These are phyloP conservation scores for Suillus decipiens DNA, from an alignment of 768 basidiomycete genomes.

Conservation along the genomic window DNA sequence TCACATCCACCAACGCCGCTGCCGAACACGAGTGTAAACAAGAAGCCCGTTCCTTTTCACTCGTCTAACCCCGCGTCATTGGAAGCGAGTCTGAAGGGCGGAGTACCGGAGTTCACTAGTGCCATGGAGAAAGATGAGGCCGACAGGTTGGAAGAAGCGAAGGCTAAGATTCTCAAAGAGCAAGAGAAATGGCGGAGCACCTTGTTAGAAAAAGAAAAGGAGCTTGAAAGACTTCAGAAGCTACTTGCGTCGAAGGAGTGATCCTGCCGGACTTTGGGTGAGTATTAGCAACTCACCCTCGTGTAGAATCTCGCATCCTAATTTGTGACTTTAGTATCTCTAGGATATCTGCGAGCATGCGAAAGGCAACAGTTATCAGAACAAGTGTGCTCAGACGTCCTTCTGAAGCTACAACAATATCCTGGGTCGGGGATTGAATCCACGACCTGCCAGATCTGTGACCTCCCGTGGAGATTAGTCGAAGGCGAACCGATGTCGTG, in stretches of 20 bases:
- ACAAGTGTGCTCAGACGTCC: neutral
- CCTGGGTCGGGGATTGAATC: neutral
- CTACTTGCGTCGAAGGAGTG: slow-evolving; percentile 27
- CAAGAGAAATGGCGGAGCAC: slow-evolving; percentile 69
- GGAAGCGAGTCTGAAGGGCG: slow-evolving; percentile 61
- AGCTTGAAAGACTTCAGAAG: slow-evolving; percentile 69
- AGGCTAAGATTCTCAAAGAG: slow-evolving; percentile 69
- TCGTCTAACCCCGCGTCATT: slow-evolving; percentile 58
- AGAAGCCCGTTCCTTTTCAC: slow-evolving; percentile 73
- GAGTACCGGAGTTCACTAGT: slow-evolving; percentile 81
- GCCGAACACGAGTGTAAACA: slow-evolving; percentile 47
- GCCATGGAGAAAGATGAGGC: slow-evolving; percentile 89
- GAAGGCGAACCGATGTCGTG: neutral
- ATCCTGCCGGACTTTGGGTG: neutral
- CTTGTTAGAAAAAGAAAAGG: slow-evolving; percentile 82
- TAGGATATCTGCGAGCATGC: neutral
- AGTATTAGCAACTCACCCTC: neutral
- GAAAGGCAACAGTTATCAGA: neutral
- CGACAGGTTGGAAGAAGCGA: slow-evolving; percentile 75
- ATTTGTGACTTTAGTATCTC: neutral
- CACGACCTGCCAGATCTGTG: neutral
- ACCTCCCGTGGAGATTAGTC: neutral
- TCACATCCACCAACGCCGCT: slow-evolving; percentile 83
- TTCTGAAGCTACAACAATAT: neutral
- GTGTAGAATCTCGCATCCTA: neutral